Conservation (phyloP, 2,329 filamentous ascomycete genomes). For the Ascochyta rabiei region DNA sequence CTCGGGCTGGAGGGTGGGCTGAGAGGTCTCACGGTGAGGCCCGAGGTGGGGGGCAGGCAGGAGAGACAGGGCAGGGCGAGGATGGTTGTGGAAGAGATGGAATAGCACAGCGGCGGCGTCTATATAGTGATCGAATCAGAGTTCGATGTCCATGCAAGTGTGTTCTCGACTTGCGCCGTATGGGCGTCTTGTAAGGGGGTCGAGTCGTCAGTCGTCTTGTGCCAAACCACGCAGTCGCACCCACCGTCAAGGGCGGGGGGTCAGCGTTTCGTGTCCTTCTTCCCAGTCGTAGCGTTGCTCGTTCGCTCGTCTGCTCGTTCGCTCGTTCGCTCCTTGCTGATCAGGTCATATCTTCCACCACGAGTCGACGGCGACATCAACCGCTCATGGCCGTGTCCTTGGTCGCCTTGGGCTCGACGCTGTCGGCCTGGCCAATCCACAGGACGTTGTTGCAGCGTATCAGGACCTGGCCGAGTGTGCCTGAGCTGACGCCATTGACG, state of each 20-base stretch:
- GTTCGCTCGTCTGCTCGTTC: not conserved
- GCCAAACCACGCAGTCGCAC: constrained; percentile 11
- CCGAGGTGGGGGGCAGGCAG: constrained; percentile 17
- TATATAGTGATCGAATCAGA: not conserved
- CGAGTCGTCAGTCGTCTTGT: not conserved
- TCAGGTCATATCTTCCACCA: not conserved
- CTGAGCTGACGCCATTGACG: constrained; percentile 84
- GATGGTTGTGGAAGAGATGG: constrained; percentile 63
- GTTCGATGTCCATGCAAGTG: not conserved
- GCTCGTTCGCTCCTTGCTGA: not conserved
- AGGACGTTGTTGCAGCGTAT: constrained; percentile 99
- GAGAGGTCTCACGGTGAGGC: constrained; percentile 54
- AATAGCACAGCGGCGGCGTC: constrained; percentile 49
- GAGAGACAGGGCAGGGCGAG: constrained; percentile 38
- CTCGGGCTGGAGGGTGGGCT: constrained; percentile 47
- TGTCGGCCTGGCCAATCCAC: constrained; percentile 73
- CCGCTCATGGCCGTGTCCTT: constrained; percentile 51
- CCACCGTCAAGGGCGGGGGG: not conserved
- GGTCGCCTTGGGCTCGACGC: constrained; percentile 49
- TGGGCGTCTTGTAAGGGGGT: not conserved
- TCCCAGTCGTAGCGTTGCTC: not conserved
- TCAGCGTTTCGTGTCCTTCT: constrained; percentile 10
- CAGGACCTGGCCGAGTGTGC: constrained; percentile 85
- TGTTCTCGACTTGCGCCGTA: not conserved
- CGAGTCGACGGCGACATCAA: constrained; percentile 28